Base-by-base conservation (phyloP, 2,329 filamentous ascomycete genomes). In the Penicillium sp. region DNA sequence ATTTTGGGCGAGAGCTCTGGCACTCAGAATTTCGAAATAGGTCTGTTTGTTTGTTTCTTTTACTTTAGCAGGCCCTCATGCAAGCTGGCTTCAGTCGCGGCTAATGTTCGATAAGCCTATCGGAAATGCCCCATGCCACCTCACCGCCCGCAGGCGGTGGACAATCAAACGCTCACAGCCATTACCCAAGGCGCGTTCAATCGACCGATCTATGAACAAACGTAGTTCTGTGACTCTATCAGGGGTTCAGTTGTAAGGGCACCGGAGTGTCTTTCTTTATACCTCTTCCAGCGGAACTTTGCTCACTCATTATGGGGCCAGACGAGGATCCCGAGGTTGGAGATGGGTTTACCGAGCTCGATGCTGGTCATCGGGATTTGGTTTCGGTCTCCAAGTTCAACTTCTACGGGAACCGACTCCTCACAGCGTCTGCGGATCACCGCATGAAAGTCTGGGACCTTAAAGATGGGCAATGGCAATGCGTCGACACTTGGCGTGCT, bases 331-430 rank as follows among this genome's bases (percentile, higher is more conserved):
- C 59, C 48, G 56, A 61, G 29, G 70, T 69, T 63, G 55, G 60
- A 44, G 64, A 66, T 48, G 63, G 61, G 38, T 70, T 71, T 58
- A 63, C 65, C 49, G 68, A 73, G 52, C 73, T 75, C 55, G 70
- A 73, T 50, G 64, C 71, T 34, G 71, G 69, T 50, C 73, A 75
- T 61, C 67, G 70, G 43, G 73, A 94, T 66, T 78, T 93, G 39
- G 86, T 94, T 44, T 84, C 90, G 55, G 85, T 88, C 47, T 84
- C 91, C 52, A 85, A 88, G 57, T 95, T 94, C 78, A 96, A 96
- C 69, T 84, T 84, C 57, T 95, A 95, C 67, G 91, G 90, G 59
- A 90, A 89, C 61, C 87, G 90, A 58, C 90, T 91, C 75, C 87
- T 90, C 37, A 93, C 90, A 3, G 90, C 89, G 32, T 93, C 89